Evolutionary conservation across 371 early-diverging fungal species (phyloP).

Genomic region (Apophysomyces elegans): DNA sequence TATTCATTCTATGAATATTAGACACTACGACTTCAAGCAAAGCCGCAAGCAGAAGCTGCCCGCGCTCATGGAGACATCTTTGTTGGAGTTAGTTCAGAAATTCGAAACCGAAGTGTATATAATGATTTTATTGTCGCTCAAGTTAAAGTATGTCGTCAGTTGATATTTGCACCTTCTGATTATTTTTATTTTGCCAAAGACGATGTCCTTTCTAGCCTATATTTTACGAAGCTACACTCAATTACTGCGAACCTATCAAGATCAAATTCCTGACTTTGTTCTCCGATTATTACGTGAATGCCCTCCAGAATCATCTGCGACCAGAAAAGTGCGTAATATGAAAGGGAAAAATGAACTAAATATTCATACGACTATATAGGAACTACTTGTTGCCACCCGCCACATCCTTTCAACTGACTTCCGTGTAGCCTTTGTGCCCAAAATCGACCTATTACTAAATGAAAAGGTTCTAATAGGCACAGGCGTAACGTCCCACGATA

Average conservation of each 20-base stretch:
- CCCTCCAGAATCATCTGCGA: conserved; percentile 92
- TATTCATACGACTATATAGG: conserved; percentile 47
- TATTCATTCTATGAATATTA: conserved; percentile 30
- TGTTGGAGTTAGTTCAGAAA: conserved; percentile 82
- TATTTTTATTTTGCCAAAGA: conserved; percentile 50
- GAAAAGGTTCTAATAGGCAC: conserved; percentile 92
- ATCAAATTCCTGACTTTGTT: conserved; percentile 87
- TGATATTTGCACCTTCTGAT: not conserved
- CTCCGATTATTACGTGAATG: conserved; percentile 88
- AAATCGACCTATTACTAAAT: conserved; percentile 87
- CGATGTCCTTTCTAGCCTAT: conserved; percentile 95
- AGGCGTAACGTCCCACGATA: conserved; percentile 92
- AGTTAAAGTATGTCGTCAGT: conserved; percentile 67
- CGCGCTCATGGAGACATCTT: conserved; percentile 69
- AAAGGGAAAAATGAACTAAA: not conserved
- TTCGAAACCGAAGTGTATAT: conserved; percentile 74
- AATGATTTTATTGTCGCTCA: conserved; percentile 88
- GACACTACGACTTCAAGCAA: conserved; percentile 78
- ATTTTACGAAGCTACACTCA: conserved; percentile 82
- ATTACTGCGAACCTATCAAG: conserved; percentile 74
- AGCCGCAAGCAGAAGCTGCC: conserved; percentile 79
- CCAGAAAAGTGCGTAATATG: conserved; percentile 74
- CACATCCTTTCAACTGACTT: conserved; percentile 94
- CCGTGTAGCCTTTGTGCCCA: conserved; percentile 82
- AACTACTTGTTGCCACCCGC: conserved; percentile 93